Base-by-base conservation (phyloP, 1,139 yeast species). In the Starmera stellimalicola region DNA sequence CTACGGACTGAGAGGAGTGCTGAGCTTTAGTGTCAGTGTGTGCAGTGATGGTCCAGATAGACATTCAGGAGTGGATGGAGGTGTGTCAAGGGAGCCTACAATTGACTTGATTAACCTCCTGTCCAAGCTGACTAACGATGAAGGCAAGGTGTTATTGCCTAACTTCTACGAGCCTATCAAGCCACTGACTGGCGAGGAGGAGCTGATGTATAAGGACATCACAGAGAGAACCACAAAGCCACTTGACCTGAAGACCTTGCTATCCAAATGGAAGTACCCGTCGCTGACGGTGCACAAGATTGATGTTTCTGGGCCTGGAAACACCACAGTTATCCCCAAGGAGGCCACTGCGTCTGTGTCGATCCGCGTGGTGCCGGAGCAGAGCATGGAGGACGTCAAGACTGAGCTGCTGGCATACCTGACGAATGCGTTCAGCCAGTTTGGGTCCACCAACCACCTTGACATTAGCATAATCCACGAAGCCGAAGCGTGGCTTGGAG, bases 61-160 rank as follows among this genome's bases (percentile, higher is more conserved):
- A 40, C 98, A 91, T 51, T 85, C 96, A 0, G 98, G 98, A 40
- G 94, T 91, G 12, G 94, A 88, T 58, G 98, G 98, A 31, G 98
- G 97, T 38, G 78, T 81, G 8, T 73, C 75, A 45, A 68, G 81
- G 37, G 98, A 91, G 47, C 97, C 98, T 3, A 77, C 94, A 0
- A 73, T 84, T 63, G 97, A 91, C 51, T 58, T 91, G 52, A 70
- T 88, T 33, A 80, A 78, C 38, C 51, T 88, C 14, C 59, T 88
- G 26, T 69, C 91, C 7, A 70, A 72, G 34, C 61, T 87, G 35
- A 70, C 77, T 28, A 70, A 70, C 47, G 70, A 70, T 9, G 62
- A 63, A 10, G 81, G 81, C n/a, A 58, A 59, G 36, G 77, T 87
- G 12, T 54, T 63, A 18, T 65, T 91, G 7, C 91, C 93, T 1